Evolutionary conservation across 768 basidiomycete genomes (phyloP).

Genomic region (Hygrocybe coccinea): DNA sequence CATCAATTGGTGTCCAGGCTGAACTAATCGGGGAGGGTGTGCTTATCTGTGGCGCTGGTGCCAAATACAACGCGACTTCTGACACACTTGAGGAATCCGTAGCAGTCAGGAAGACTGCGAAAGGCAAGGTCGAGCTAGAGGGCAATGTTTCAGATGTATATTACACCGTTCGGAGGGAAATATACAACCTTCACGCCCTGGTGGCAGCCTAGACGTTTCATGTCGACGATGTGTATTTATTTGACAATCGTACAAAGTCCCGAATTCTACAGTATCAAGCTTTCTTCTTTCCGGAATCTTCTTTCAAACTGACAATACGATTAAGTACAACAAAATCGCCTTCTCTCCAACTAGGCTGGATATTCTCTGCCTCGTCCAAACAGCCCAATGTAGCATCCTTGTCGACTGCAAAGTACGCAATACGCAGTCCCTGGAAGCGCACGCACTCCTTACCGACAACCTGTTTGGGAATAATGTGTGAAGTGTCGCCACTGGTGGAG

Average conservation of each 20-base stretch:
- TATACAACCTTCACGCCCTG: conserved; percentile 87
- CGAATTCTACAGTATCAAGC: conserved; percentile 15
- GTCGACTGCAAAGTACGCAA: conserved; percentile 93
- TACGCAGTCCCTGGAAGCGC: conserved; percentile 92
- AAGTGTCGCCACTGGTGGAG: conserved; percentile 52
- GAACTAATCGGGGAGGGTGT: conserved; percentile 98
- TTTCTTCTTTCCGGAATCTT: conserved; percentile 86
- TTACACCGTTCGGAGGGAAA: conserved; percentile 81
- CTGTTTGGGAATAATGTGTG: conserved; percentile 58
- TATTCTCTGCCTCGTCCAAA: conserved; percentile 50
- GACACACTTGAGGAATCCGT: conserved; percentile 63
- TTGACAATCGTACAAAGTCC: not conserved
- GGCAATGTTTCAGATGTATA: conserved; percentile 86
- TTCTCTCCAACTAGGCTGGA: conserved; percentile 42
- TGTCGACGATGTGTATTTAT: not conserved
- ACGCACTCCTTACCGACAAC: conserved; percentile 88
- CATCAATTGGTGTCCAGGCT: conserved; percentile 72
- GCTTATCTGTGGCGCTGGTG: conserved; percentile 73
- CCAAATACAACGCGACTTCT: conserved; percentile 36
- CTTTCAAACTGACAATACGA: conserved; percentile 90
- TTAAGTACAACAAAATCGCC: conserved; percentile 86
- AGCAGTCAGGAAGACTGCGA: conserved; percentile 81
- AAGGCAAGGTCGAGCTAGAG: conserved; percentile 84
- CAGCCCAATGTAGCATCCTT: conserved; percentile 70
- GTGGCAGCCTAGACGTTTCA: conserved; percentile 55